These are phyloP conservation scores for Lepidium sativum DNA, from an alignment of 345 rosid species.

Conservation along the genomic window DNA sequence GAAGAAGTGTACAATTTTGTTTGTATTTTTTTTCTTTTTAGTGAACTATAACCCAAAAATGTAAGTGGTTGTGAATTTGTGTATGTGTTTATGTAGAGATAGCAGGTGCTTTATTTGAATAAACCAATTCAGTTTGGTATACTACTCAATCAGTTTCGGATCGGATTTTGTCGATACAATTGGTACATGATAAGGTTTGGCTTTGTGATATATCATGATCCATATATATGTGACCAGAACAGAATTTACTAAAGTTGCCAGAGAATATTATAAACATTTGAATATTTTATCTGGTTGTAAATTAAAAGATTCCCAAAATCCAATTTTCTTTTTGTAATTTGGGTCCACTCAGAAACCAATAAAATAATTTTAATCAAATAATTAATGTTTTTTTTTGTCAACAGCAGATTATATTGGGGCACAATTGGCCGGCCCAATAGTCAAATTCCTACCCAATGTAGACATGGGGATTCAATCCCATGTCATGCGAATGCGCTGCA, in stretches of 20 bases:
- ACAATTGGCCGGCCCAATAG: too few species aligned
- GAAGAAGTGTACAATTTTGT: conserved; percentile 16
- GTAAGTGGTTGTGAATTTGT: conserved; percentile 11
- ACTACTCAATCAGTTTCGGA: too few species aligned
- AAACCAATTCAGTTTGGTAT: neutral
- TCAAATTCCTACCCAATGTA: too few species aligned
- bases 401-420: too few species aligned
- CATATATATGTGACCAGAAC: neutral
- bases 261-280: neutral
- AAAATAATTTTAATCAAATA: neutral
- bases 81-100: neutral
- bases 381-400: too few species aligned
- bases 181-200: neutral
- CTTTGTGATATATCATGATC: neutral
- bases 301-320: neutral
- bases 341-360: conserved; percentile 10
- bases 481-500: too few species aligned
- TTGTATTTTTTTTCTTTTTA: too few species aligned
- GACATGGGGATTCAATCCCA: too few species aligned
- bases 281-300: neutral
- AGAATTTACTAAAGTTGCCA: neutral
- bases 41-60: neutral
- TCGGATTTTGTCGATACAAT: too few species aligned
- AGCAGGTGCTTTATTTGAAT: neutral
- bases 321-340: neutral